Conservation (phyloP, 768 basidiomycete genomes). For the Mycena metata region DNA sequence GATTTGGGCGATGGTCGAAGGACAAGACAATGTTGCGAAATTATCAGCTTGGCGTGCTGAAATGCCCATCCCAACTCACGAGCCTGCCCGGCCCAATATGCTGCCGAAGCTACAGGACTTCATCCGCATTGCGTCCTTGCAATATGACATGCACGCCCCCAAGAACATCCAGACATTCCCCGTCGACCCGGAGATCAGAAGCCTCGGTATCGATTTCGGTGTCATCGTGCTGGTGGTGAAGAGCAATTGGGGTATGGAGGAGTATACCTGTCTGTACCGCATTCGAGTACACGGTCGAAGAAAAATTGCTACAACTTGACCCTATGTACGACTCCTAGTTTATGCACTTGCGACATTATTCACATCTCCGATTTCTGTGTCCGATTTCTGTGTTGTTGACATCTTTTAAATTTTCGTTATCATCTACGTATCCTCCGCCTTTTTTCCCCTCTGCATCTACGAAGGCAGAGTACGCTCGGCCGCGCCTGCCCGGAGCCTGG, state of each 20-base stretch:
- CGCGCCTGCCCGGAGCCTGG: no score
- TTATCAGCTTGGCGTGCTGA: slow-evolving; percentile 66
- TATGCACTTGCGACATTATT: slow-evolving; percentile 54
- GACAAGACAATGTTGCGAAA: slow-evolving; percentile 74
- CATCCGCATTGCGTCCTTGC: slow-evolving; percentile 76
- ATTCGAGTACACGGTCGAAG: slow-evolving; percentile 82
- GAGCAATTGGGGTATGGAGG: slow-evolving; percentile 88
- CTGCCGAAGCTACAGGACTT: slow-evolving; percentile 62
- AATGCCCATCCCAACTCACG: slow-evolving; percentile 52
- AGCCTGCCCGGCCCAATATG: slow-evolving; percentile 57
- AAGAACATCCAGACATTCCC: slow-evolving; percentile 85
- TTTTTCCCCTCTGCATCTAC: no score
- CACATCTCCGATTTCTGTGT: no score
- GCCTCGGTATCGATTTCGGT: slow-evolving; percentile 85
- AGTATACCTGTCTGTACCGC: slow-evolving; percentile 92
- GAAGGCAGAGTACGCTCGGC: no score
- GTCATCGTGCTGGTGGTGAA: slow-evolving; percentile 84
- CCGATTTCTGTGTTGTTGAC: no score
- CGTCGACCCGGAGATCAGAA: slow-evolving; percentile 74
- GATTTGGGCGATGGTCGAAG: slow-evolving; percentile 91
- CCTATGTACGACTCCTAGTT: no score
- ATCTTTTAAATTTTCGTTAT: no score
- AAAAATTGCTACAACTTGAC: no score
- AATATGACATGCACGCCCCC: slow-evolving; percentile 70
- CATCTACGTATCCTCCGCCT: no score